phyloP scores from a whole-genome alignment of 169 alveolate genomes.

The Plasmodium sp. region DNA sequence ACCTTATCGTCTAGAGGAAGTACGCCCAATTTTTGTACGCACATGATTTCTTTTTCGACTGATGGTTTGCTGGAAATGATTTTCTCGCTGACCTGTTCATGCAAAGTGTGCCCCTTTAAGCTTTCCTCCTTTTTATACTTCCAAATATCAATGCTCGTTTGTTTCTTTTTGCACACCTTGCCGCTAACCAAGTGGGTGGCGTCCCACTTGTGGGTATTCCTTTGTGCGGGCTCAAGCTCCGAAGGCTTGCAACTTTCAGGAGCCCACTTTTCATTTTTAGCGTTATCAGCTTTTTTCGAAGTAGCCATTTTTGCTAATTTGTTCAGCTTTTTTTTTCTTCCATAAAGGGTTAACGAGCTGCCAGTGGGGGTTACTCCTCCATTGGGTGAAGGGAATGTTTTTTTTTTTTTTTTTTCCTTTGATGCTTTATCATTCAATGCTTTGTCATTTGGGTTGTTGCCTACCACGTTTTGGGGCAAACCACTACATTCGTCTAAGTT shows the following conservation, averaged over 20 bases:
- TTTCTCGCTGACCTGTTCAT: not conserved
- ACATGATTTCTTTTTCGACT: not conserved
- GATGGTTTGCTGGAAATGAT: not conserved
- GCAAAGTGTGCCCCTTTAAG: not conserved
- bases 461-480: not conserved
- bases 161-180: not conserved
- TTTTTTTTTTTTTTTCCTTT: slow-evolving; percentile 1
- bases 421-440: not conserved
- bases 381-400: not conserved
- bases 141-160: not conserved
- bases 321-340: not conserved
- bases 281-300: not conserved
- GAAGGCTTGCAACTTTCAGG: not conserved
- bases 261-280: not conserved
- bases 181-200: not conserved
- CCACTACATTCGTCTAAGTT: not conserved
- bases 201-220: not conserved
- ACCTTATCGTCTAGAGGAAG: not conserved
- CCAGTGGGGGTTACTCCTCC: not conserved
- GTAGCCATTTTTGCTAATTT: not conserved
- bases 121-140: not conserved
- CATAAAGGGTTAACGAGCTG: not conserved
- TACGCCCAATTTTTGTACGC: not conserved
- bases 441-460: not conserved
- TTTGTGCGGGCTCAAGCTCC: not conserved